Percentiles rank a stretch among this genome's conserved stretches.
Conservation (phyloP, 2,329 filamentous ascomycete genomes). For the Phialophora tarda region DNA sequence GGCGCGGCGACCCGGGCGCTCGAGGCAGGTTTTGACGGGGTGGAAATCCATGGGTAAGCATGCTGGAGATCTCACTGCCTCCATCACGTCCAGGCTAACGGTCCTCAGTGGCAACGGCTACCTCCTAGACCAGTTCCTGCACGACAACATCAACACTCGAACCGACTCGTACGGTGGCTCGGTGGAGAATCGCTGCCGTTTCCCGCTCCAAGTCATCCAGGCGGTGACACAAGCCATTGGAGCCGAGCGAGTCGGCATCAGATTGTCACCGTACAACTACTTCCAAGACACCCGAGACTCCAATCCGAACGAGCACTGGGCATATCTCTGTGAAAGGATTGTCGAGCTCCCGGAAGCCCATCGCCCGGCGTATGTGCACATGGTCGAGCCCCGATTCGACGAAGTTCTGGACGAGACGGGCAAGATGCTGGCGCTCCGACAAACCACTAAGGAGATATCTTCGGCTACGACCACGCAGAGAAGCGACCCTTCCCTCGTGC, state of each 20-base stretch:
- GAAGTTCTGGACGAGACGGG: slow-evolving; percentile 42
- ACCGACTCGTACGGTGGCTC: slow-evolving; percentile 57
- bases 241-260: slow-evolving; percentile 53
- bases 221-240: slow-evolving; percentile 53
- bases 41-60: slow-evolving; percentile 54
- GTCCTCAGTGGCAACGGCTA: slow-evolving; percentile 56
- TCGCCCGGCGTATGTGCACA: slow-evolving; percentile 65
- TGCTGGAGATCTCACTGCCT: not conserved
- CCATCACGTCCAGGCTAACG: too few relatives aligned
- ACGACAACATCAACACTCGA: slow-evolving; percentile 54
- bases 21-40: slow-evolving; percentile 60
- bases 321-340: slow-evolving; percentile 52
- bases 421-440: slow-evolving; percentile 47
- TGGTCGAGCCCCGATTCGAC: slow-evolving; percentile 63
- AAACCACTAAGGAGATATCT: slow-evolving; percentile 24
- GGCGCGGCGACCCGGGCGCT: slow-evolving; percentile 57
- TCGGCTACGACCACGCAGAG: too few relatives aligned
- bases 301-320: slow-evolving; percentile 54
- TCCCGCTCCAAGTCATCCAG: slow-evolving; percentile 62
- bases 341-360: slow-evolving; percentile 44
- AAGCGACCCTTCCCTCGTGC: slow-evolving; percentile 44
- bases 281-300: slow-evolving; percentile 63
- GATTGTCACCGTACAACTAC: slow-evolving; percentile 51
- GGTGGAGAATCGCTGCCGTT: slow-evolving; percentile 52
- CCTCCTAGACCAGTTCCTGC: slow-evolving; percentile 59